Evolutionary conservation across 805 yeast species (phyloP), one percentile per base, ranked within the genome.

Genomic region (Zygotorulaspora florentina): DNA sequence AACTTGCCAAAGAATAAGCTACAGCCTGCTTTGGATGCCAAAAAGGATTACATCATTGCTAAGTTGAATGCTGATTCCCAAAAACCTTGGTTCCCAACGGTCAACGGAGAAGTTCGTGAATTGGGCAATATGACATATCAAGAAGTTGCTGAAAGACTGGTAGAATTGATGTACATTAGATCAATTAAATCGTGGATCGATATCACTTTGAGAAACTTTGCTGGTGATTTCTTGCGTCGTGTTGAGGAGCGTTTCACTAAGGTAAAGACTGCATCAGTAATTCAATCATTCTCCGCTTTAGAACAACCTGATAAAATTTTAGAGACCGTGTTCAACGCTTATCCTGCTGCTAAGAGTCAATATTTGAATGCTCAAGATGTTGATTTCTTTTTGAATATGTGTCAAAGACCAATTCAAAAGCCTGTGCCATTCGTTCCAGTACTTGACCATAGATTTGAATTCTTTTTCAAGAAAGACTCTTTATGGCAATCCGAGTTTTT

Each of bases 341-440:
- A 82, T 70, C 87, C 95, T 46, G 80, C 70, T 28, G 89, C 96
- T 37, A 78, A 74, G 59, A 72, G 75, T 34, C 99, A 93, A 73
- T 80, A 89, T 65, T 76, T 93, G 66, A 87, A 87, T 62, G 96
- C 95, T 65, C 96, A 90, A 73, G 99, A 93, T 74, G 81, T 85
- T 68, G 98, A 93, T 68, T 86, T 73, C 77, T 93, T 93, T 78
- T 77, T 93, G 70, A 79, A 80, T 66, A 75, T 84, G 60, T 87
- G 96, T 66, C 75, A 81, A 54, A 81, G 81, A 63, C 96, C 96
- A 58, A 62, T 71, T 50, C 97, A 91, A 73, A 93, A 93, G 73
- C 99, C 99, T 28, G 96, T 89, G 65, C 99, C 99, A 53, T 93
- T 93, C 58, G 90, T 93, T 58, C 99, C 99, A 42, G 85, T 87